phyloP scores from a whole-genome alignment of 2,329 filamentous ascomycete species.

The Fusarium udum region DNA sequence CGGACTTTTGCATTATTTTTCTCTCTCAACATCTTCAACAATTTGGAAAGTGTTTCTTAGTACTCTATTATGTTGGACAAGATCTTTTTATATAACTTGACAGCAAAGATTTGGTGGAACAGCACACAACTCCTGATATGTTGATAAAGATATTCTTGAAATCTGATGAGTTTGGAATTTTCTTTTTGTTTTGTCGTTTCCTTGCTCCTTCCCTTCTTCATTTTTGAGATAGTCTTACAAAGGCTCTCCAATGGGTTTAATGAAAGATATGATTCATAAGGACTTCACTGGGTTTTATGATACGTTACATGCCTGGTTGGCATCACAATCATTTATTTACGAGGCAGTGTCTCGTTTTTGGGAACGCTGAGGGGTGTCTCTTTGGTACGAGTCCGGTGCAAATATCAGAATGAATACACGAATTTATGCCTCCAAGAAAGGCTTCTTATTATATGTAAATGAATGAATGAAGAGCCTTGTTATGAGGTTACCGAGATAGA shows the following conservation, averaged over 20 bases:
- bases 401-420: neutral
- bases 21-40: neutral
- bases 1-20: neutral
- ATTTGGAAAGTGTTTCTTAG: neutral
- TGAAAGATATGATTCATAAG: neutral
- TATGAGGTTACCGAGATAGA: slow-evolving; percentile 24
- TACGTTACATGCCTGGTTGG: neutral
- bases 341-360: neutral
- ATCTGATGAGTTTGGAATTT: slow-evolving; percentile 10
- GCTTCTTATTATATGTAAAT: neutral
- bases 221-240: neutral
- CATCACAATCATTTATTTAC: neutral
- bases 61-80: slow-evolving; percentile 3
- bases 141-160: neutral
- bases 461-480: neutral
- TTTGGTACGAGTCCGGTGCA: neutral
- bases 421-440: neutral
- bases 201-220: neutral
- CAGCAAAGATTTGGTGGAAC: slow-evolving; percentile 36
- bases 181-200: neutral
- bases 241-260: neutral
- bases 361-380: neutral
- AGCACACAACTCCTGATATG: slow-evolving; percentile 31
- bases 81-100: slow-evolving; percentile 10
- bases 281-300: neutral